Evolutionary conservation across 305 asterid species (phyloP), one percentile per base, ranked within the genome.

Genomic region (Plantago rigida): DNA sequence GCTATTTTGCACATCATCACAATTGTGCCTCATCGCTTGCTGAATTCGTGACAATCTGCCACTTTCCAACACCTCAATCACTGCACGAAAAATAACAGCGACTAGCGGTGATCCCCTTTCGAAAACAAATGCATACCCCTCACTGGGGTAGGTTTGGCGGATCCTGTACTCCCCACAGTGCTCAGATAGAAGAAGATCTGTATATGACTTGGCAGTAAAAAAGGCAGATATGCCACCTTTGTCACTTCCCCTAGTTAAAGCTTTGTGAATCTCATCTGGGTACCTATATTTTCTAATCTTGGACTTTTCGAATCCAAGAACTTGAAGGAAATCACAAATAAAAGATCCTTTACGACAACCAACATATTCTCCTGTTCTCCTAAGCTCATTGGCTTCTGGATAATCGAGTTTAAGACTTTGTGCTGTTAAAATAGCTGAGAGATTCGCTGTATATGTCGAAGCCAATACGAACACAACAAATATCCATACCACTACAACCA

Each of bases 401-500:
- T 47, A 55, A 6, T 51, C 24, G 47, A 65, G 79, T 66, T 67
- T 39, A 26, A 63, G 76, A 56, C 56, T 50, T 17, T 15, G 34
- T 10, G 17, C 49, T 39, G 62, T 57, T 17, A 57, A 3, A 5
- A 47, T 71, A 47, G 79, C 71, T 17, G 79, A 71, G 39, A 71
- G 70, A 60, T 73, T 75, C n/a, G 76, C 79, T 13, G 73, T 75
- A 51, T 70, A 75, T 6, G 71, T 71, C 29, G 79, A 75, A 63
- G 42, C 71, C 69, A 75, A 42, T 12, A 71, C 54, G 39, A 75
- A 70, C 46, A 71, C 53, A 5, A 75, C 79, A 3, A 75, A 75
- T 71, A 75, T 49, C 79, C 76, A 75, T 7, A 75, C 71, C 8
- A 71, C 71, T 47, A 75, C 70, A 13, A 75, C 73, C 68, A 75